Evolutionary conservation across 257 asterid species (phyloP).

Genomic region (Ajuga chamaepitys): DNA sequence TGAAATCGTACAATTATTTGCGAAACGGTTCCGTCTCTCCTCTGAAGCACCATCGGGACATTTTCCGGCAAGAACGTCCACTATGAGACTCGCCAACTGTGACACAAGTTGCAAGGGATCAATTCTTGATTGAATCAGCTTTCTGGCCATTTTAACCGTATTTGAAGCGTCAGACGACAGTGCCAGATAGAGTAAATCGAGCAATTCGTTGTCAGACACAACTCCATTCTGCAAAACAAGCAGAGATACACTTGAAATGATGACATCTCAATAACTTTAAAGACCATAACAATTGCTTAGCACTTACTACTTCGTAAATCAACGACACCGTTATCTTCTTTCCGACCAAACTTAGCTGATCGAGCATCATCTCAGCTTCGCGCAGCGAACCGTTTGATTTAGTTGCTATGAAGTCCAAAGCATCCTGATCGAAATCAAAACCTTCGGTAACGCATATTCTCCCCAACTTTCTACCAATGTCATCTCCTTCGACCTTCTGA

Average conservation of each 20-base stretch:
- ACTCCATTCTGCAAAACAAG: constrained; percentile 60
- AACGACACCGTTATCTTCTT: constrained; percentile 66
- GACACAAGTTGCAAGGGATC: constrained; percentile 87
- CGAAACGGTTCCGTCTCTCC: constrained; percentile 37
- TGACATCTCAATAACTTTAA: too few species aligned
- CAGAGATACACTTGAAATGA: too few species aligned
- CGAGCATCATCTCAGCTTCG: constrained; percentile 92
- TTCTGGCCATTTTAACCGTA: constrained; percentile 78
- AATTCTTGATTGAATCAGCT: constrained; percentile 67
- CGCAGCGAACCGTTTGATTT: constrained; percentile 80
- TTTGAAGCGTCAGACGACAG: constrained; percentile 79
- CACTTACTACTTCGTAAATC: constrained; percentile 75
- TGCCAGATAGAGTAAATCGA: constrained; percentile 68
- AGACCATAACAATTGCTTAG: too few species aligned
- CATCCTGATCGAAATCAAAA: constrained; percentile 54
- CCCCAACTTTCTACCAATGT: constrained; percentile 32
- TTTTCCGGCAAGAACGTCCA: constrained; percentile 85
- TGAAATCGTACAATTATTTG: constrained; percentile 50
- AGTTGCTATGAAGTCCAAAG: constrained; percentile 56
- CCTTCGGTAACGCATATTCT: constrained; percentile 62
- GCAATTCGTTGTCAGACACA: constrained; percentile 85
- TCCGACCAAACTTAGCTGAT: constrained; percentile 82
- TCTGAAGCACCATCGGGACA: constrained; percentile 40
- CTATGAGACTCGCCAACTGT: constrained; percentile 82
- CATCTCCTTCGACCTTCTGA: constrained; percentile 53